Base-by-base conservation (phyloP, 208 protist species). In the Trypanosoma mega region DNA sequence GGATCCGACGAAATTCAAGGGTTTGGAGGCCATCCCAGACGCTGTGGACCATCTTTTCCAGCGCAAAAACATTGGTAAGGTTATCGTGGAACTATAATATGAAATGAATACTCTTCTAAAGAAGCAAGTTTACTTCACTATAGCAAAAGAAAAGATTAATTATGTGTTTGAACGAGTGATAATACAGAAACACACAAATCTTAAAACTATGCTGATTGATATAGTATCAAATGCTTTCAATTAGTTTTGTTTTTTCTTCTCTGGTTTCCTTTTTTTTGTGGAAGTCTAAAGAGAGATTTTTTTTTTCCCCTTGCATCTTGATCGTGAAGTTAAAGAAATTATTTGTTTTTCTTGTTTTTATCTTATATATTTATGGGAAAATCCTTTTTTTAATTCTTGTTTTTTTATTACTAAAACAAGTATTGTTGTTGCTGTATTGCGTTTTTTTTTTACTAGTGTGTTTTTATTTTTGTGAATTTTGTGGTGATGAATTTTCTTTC, bases 21-120 rank as follows among this genome's bases (percentile, higher is more conserved):
- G 89, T 9, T 57, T 96, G 24, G 83, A 84, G 51, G 53, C 47
- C n/a, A 72, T 96, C 34, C 74, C 72, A 44, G 81, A 81, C 41
- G 89, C 84, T 12, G 68, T 96, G 21, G 89, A 83, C 39, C 78
- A 77, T 68, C 78, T 96, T 80, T 90, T 85, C 64, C 48, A 62
- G 23, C 65, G 78, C 5, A 76, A 80, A 49, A 96, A 93, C 57
- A 76, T 57, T 21, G 89, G 89, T 21, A 96, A 96, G 64, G 59
- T 96, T 21, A 63, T 93, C 24, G 84, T 96, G 11, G 71, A 87
- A 53, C 65, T 94, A 12, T 61, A 50, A 33, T 14, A 44, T 43
- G 41, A 50, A 52, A 52, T 43, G 23, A n/a, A 12, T 50, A 30
- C 7, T 11, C 23, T 31, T 31, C 6, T n/a, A 50, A 50, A n/a